A percentile compares a stretch with the other conserved stretches of the same genome.
These are phyloP conservation scores for Beauveria sp. DNA, from an alignment of 2,329 filamentous ascomycete species.

Conservation along the genomic window DNA sequence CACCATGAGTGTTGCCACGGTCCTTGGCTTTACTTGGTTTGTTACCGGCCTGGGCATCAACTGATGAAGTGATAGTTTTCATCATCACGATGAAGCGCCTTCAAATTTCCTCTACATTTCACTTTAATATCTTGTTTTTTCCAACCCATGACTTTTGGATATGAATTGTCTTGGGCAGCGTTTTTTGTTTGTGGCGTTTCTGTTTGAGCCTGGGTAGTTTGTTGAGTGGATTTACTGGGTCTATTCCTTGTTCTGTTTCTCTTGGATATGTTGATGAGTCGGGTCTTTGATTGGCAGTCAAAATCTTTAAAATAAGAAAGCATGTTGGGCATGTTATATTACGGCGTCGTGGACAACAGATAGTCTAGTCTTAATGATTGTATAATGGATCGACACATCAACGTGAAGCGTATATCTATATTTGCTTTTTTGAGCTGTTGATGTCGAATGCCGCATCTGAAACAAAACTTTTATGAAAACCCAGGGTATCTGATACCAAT, in stretches of 20 bases:
- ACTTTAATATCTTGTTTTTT: neutral
- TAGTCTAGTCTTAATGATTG: constrained; percentile 2
- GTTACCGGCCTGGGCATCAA: constrained; percentile 42
- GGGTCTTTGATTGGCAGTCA: neutral
- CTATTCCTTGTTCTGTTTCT: neutral
- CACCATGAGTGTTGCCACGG: constrained; percentile 47
- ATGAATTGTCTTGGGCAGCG: neutral
- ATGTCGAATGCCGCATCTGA: neutral
- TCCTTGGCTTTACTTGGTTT: constrained; percentile 58
- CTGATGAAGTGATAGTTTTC: constrained; percentile 11
- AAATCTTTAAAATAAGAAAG: neutral
- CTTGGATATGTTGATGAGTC: neutral
- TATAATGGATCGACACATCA: neutral
- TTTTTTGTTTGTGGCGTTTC: neutral
- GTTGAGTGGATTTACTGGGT: neutral
- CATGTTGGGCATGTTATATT: neutral
- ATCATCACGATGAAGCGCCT: neutral
- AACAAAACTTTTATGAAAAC: neutral
- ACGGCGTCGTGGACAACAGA: neutral
- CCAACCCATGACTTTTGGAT: neutral
- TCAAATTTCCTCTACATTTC: neutral
- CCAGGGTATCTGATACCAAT: constrained; percentile 6
- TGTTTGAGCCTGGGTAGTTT: neutral
- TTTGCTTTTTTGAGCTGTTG: neutral
- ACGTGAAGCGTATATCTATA: neutral